phyloP scores from a whole-genome alignment of 352 stramenopile genomes.

The Aphanomyces euteiches region DNA sequence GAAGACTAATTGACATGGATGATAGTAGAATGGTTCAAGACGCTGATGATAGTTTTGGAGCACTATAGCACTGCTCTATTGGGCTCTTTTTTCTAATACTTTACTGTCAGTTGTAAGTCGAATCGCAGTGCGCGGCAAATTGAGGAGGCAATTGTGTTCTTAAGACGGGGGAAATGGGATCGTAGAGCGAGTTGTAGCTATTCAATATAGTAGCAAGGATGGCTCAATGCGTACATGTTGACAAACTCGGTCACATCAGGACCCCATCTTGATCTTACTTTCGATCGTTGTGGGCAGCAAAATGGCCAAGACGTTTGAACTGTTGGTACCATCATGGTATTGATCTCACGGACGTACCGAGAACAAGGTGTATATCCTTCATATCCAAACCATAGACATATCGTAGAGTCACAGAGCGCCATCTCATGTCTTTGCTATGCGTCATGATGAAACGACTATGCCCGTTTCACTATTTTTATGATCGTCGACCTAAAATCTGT shows the following conservation, averaged over 20 bases:
- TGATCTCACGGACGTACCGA: slow-evolving; percentile 14
- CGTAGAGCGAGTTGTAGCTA: slow-evolving; percentile 31
- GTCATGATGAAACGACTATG: slow-evolving; percentile 5
- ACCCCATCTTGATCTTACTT: not conserved
- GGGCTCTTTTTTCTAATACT: slow-evolving; percentile 27
- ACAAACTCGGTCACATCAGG: slow-evolving; percentile 30
- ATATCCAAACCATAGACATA: slow-evolving; percentile 33
- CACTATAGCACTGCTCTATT: slow-evolving; percentile 16
- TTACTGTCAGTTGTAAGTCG: slow-evolving; percentile 32
- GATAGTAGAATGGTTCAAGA: slow-evolving; percentile 30
- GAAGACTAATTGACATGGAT: slow-evolving; percentile 29
- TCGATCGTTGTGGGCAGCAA: not conserved
- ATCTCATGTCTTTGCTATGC: slow-evolving; percentile 30
- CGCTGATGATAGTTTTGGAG: slow-evolving; percentile 3
- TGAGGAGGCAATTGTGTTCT: slow-evolving; percentile 20
- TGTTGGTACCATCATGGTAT: slow-evolving; percentile 20
- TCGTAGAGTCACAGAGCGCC: slow-evolving; percentile 29
- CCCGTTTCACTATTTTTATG: no score
- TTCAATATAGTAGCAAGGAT: slow-evolving; percentile 39
- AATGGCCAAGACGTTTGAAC: slow-evolving; percentile 22
- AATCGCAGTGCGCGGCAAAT: slow-evolving; percentile 36
- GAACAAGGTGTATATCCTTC: slow-evolving; percentile 6
- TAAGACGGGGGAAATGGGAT: slow-evolving; percentile 3
- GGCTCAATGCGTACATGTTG: slow-evolving; percentile 23
- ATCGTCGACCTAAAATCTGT: no score